Percentiles rank a stretch among this genome's conserved stretches.
phyloP scores from a whole-genome alignment of 2,329 filamentous ascomycete species.

The Colletotrichum sp. region DNA sequence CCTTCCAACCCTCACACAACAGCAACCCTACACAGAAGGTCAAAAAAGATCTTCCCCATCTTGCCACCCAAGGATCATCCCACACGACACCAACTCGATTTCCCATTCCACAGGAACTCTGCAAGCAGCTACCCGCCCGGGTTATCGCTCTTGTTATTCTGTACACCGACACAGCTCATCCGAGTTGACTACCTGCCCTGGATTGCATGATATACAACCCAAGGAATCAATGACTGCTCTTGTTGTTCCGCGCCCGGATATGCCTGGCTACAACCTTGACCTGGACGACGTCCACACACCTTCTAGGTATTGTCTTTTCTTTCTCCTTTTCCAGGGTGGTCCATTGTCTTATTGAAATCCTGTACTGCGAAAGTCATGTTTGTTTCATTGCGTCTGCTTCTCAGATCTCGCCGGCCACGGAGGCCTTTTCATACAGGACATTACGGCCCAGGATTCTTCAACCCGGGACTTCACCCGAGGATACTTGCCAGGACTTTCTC shows the following conservation, averaged over 20 bases:
- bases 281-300: slow-evolving; percentile 65
- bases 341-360: slow-evolving; percentile 36
- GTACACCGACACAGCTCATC: slow-evolving; percentile 12
- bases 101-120: slow-evolving; percentile 8
- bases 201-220: slow-evolving; percentile 30
- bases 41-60: slow-evolving; percentile 19
- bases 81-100: slow-evolving; percentile 9
- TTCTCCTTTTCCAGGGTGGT: slow-evolving; percentile 47
- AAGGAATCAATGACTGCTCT: slow-evolving; percentile 55
- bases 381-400: slow-evolving; percentile 19
- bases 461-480: background rate
- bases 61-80: slow-evolving; percentile 23
- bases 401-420: slow-evolving; percentile 17
- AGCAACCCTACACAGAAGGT: slow-evolving; percentile 14
- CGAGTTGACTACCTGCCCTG: slow-evolving; percentile 17
- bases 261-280: slow-evolving; percentile 61
- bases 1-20: slow-evolving; percentile 16
- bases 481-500: slow-evolving; percentile 7
- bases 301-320: slow-evolving; percentile 65
- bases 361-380: slow-evolving; percentile 34
- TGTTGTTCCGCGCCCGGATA: slow-evolving; percentile 52
- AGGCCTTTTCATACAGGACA: slow-evolving; percentile 4
- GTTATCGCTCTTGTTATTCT: background rate
- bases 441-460: slow-evolving; percentile 9
- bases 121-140: slow-evolving; percentile 13